These are phyloP conservation scores for Populus deltoides DNA, from an alignment of 345 rosid species.

Conservation along the genomic window DNA sequence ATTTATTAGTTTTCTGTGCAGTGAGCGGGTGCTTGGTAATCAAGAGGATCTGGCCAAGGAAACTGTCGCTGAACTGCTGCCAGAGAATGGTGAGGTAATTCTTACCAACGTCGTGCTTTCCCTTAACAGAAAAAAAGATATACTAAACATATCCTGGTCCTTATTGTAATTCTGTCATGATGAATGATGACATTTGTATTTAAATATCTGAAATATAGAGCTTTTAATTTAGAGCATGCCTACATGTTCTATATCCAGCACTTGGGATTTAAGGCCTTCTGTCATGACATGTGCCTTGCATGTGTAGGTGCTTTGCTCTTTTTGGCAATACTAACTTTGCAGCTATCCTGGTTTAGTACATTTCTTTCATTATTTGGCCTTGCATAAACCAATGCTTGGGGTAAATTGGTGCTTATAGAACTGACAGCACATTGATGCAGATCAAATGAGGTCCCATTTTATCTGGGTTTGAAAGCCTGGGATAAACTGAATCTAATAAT, in stretches of 20 bases:
- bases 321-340: too few species aligned
- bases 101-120: slow-evolving; percentile 1
- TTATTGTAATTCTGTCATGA: background rate
- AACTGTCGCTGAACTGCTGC: slow-evolving; percentile 64
- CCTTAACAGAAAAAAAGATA: background rate
- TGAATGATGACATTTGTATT: background rate
- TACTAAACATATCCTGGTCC: background rate
- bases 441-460: too few species aligned
- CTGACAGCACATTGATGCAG: background rate
- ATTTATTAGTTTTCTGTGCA: slow-evolving; percentile 28
- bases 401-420: background rate
- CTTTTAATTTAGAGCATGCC: background rate
- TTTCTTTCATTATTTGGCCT: background rate
- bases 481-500: too few species aligned
- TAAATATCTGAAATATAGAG: background rate
- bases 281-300: too few species aligned
- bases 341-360: too few species aligned
- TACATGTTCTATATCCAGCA: background rate
- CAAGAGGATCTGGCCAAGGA: slow-evolving; percentile 94
- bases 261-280: background rate
- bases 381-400: background rate
- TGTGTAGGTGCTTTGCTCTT: too few species aligned
- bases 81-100: slow-evolving; percentile 77
- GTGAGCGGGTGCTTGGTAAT: slow-evolving; percentile 97
- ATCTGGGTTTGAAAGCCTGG: too few species aligned